phyloP scores from a whole-genome alignment of 2,329 filamentous ascomycete species.

The Aspergillus clavatus region DNA sequence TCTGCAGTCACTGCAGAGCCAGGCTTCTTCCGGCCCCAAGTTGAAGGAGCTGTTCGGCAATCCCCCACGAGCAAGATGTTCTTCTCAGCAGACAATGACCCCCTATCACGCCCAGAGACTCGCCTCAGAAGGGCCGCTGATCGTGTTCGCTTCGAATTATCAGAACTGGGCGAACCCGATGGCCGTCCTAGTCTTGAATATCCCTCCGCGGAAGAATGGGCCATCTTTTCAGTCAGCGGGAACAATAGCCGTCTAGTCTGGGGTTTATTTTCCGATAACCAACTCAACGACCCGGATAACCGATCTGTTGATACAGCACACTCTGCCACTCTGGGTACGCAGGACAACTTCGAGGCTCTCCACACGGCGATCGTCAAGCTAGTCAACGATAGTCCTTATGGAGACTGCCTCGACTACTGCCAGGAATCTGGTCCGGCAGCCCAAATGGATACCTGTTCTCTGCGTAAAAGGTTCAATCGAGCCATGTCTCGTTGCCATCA shows the following conservation, averaged over 20 bases:
- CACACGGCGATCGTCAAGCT: constrained; percentile 76
- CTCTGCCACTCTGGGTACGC: constrained; percentile 52
- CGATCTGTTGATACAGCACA: constrained; percentile 44
- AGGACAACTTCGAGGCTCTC: constrained; percentile 75
- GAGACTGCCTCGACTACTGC: constrained; percentile 47
- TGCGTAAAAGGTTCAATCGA: constrained; percentile 50
- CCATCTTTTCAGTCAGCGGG: constrained; percentile 70
- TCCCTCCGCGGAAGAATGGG: constrained; percentile 78
- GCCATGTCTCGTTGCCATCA: constrained; percentile 72
- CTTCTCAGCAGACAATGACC: constrained; percentile 30
- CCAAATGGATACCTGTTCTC: constrained; percentile 15
- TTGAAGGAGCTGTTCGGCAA: constrained; percentile 22
- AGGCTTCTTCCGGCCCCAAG: constrained; percentile 29
- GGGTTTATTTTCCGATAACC: constrained; percentile 58
- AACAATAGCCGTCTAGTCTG: constrained; percentile 67
- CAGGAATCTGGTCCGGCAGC: constrained; percentile 3
- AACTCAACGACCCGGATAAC: constrained; percentile 58
- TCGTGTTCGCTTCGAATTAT: constrained; percentile 39
- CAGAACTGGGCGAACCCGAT: constrained; percentile 34
- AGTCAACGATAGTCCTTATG: constrained; percentile 77
- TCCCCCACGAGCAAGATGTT: constrained; percentile 23
- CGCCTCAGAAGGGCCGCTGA: constrained; percentile 32
- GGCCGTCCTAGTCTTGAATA: constrained; percentile 59
- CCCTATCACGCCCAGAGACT: constrained; percentile 22
- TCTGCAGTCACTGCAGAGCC: constrained; percentile 22